Percentiles rank a stretch among this genome's conserved stretches.
Evolutionary conservation across 2,329 filamentous ascomycete species (phyloP).

Genomic region (Colletotrichum musicola): DNA sequence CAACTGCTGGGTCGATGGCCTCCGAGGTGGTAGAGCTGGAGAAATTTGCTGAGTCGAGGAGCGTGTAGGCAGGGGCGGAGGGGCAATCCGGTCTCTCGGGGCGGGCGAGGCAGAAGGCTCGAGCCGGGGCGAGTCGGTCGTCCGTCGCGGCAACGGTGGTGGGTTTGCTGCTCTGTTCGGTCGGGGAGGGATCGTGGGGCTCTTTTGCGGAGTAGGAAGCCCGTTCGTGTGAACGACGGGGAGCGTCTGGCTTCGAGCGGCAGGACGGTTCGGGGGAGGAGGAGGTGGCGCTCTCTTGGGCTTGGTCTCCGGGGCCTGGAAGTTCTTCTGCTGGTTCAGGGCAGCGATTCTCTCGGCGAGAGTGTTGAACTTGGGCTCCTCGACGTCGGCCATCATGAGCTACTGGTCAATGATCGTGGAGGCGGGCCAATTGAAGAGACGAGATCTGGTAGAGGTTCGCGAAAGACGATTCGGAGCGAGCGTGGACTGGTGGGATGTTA

Average conservation of each 20-base stretch:
- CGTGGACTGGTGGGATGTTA: slow-evolving; percentile 27
- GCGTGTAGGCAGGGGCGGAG: slow-evolving; percentile 53
- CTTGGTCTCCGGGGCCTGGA: slow-evolving; percentile 55
- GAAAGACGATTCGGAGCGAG: not conserved
- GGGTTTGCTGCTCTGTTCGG: slow-evolving; percentile 47
- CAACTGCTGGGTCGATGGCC: slow-evolving; percentile 59
- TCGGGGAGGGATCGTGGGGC: slow-evolving; percentile 56
- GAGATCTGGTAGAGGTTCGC: slow-evolving; percentile 3
- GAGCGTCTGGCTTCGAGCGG: slow-evolving; percentile 51
- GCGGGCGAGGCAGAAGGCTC: slow-evolving; percentile 43
- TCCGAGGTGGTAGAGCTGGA: slow-evolving; percentile 65
- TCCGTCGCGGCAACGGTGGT: slow-evolving; percentile 55
- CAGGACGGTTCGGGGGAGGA: slow-evolving; percentile 58
- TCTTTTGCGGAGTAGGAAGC: slow-evolving; percentile 42
- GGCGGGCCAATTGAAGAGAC: not conserved
- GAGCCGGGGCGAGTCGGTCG: slow-evolving; percentile 44
- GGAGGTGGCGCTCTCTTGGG: slow-evolving; percentile 59
- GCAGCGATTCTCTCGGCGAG: slow-evolving; percentile 74
- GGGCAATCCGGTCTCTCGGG: slow-evolving; percentile 45
- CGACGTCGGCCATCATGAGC: slow-evolving; percentile 67
- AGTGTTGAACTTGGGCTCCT: slow-evolving; percentile 72
- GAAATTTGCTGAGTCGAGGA: slow-evolving; percentile 54
- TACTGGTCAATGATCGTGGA: not conserved
- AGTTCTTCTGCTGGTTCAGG: slow-evolving; percentile 72
- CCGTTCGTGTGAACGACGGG: slow-evolving; percentile 48